Evolutionary conservation across 257 asterid genomes (phyloP).

Genomic region (Solanum clarkiae): DNA sequence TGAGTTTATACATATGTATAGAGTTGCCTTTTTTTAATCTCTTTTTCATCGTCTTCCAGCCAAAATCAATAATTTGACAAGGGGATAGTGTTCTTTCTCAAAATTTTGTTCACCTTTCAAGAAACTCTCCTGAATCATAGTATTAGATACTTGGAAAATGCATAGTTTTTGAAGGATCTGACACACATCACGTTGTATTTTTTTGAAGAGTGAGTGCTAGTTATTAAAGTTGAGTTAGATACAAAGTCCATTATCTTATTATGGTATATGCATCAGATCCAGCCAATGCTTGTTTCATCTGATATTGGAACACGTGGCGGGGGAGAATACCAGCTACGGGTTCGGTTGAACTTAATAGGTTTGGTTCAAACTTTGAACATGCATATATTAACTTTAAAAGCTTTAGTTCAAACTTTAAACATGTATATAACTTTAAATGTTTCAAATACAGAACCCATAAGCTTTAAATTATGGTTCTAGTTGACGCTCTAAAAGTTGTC

Average conservation of each 20-base stretch:
- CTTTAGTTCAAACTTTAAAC: background rate
- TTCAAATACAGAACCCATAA: background rate
- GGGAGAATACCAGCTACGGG: background rate
- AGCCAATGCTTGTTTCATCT: background rate
- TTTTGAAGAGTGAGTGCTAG: background rate
- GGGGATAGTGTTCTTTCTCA: too few species aligned
- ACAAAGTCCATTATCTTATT: background rate
- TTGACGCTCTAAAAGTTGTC: too few species aligned
- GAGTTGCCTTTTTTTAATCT: background rate
- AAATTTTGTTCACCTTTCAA: too few species aligned
- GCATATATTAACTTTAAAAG: background rate
- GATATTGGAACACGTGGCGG: background rate
- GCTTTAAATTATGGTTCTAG: background rate
- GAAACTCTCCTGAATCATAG: too few species aligned
- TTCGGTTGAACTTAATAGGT: background rate
- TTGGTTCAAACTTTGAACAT: background rate
- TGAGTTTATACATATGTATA: background rate
- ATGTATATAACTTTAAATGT: background rate
- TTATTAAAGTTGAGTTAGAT: background rate
- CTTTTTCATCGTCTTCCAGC: background rate
- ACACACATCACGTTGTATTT: background rate
- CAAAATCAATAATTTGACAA: too few species aligned
- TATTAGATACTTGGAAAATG: background rate
- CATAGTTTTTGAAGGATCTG: too few species aligned
- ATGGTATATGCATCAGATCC: background rate